These are phyloP conservation scores for Arthromyces matolae DNA, from an alignment of 768 basidiomycete species.

Conservation along the genomic window DNA sequence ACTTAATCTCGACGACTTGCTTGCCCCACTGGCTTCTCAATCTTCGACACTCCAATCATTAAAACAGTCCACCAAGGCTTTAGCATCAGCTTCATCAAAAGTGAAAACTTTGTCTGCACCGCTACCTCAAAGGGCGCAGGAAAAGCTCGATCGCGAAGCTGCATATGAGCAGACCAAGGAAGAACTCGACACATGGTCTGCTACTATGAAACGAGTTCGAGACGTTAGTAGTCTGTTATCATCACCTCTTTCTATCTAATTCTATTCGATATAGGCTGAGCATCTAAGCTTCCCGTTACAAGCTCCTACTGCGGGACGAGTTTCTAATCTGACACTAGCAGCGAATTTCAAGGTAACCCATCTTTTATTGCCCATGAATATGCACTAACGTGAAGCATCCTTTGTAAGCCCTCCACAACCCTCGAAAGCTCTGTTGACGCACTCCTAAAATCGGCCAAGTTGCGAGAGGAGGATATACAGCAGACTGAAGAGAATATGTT, in stretches of 20 bases:
- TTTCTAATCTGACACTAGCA: conserved; percentile 71
- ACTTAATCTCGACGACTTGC: conserved; percentile 69
- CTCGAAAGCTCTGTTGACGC: conserved; percentile 82
- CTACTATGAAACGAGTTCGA: conserved; percentile 87
- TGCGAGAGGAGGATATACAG: conserved; percentile 77
- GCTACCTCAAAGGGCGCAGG: conserved; percentile 81
- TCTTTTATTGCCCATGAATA: neutral
- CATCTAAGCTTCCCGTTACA: conserved; percentile 86
- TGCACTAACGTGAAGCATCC: neutral
- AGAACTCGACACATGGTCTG: conserved; percentile 92
- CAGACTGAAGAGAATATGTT: conserved; percentile 72
- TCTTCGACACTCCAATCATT: conserved; percentile 60
- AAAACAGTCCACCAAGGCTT: conserved; percentile 64
- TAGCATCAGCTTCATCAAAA: conserved; percentile 47
- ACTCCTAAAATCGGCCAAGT: conserved; percentile 75
- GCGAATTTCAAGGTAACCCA: conserved; percentile 76
- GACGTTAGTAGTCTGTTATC: conserved; percentile 48
- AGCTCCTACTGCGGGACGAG: conserved; percentile 46
- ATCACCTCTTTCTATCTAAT: neutral
- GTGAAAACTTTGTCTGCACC: conserved; percentile 76
- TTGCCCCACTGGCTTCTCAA: conserved; percentile 64
- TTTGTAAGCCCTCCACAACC: conserved; percentile 67
- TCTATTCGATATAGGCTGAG: conserved; percentile 53
- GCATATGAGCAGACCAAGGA: conserved; percentile 92
- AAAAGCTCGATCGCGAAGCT: conserved; percentile 87